A percentile compares a stretch with the other conserved stretches of the same genome.
These are phyloP conservation scores for Chlorophyllum brunneum DNA, from an alignment of 768 basidiomycete genomes.

Conservation along the genomic window DNA sequence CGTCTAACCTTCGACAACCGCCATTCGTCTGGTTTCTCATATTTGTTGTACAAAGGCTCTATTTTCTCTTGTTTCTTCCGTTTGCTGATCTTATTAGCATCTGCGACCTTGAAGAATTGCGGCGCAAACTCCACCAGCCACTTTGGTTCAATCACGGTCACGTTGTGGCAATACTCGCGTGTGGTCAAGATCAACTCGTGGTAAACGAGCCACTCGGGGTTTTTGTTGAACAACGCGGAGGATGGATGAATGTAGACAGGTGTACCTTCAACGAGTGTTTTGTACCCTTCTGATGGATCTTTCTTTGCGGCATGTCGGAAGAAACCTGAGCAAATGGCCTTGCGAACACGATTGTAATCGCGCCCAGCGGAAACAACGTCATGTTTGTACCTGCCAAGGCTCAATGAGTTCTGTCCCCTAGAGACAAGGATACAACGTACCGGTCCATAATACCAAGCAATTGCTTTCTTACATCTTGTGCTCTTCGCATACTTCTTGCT, in stretches of 20 bases:
- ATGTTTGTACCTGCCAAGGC: constrained; percentile 77
- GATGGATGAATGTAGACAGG: constrained; percentile 99
- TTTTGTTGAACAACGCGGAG: constrained; percentile 93
- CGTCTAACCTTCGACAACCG: constrained; percentile 88
- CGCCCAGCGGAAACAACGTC: constrained; percentile 90
- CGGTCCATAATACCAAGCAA: constrained; percentile 98
- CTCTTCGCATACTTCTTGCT: constrained; percentile 93
- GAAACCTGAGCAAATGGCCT: constrained; percentile 95
- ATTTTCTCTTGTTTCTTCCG: constrained; percentile 96
- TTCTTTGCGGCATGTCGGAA: constrained; percentile 99
- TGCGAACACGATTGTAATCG: constrained; percentile 90
- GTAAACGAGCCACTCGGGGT: constrained; percentile 95
- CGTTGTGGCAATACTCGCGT: constrained; percentile 90
- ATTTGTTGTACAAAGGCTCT: constrained; percentile 93
- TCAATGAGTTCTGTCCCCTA: background rate
- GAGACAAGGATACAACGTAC: constrained; percentile 36
- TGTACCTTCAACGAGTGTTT: constrained; percentile 96
- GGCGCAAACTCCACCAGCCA: constrained; percentile 99
- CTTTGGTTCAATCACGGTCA: constrained; percentile 95
- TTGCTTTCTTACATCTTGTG: constrained; percentile 98
- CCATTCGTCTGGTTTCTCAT: constrained; percentile 95
- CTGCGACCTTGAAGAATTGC: constrained; percentile 98
- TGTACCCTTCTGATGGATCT: constrained; percentile 97
- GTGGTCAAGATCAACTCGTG: constrained; percentile 96
- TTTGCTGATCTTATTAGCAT: constrained; percentile 96